phyloP scores from a whole-genome alignment of 148 eudicot species.

The Rhododendron mucronatum region DNA sequence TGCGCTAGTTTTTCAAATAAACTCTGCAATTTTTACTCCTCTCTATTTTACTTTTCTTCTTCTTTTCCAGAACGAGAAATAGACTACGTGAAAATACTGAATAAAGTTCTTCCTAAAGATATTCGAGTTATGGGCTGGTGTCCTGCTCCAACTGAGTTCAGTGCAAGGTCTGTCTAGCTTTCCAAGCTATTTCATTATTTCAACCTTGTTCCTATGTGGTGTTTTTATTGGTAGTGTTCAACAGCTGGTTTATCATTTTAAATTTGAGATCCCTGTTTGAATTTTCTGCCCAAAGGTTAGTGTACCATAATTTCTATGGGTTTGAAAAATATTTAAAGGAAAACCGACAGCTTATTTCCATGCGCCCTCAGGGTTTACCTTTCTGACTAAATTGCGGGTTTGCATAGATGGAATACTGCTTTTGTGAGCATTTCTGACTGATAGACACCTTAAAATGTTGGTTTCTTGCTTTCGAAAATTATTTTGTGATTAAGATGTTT shows the following conservation, averaged over 20 bases:
- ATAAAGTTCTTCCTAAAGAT: conserved; percentile 80
- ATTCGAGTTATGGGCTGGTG: conserved; percentile 86
- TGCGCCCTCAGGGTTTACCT: not conserved
- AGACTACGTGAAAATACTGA: conserved; percentile 72
- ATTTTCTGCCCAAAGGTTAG: not conserved
- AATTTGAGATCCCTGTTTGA: not conserved
- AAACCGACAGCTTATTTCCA: not conserved
- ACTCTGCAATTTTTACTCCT: not conserved
- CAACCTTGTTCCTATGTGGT: not conserved
- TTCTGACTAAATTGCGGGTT: not conserved
- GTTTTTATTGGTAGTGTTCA: not conserved
- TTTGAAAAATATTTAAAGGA: not conserved
- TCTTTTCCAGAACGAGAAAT: conserved; percentile 54
- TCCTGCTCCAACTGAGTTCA: conserved; percentile 73
- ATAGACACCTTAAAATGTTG: conserved; percentile 1
- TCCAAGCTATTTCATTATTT: not conserved
- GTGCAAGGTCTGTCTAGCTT: conserved; percentile 66
- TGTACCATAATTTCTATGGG: not conserved
- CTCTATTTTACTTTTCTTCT: conserved; percentile 3
- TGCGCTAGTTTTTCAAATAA: not conserved
- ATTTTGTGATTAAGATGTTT: not conserved
- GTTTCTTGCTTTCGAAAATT: not conserved
- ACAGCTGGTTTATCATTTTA: not conserved
- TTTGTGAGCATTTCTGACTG: not conserved
- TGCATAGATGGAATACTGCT: not conserved